Base-by-base conservation (phyloP, 805 yeast species). In the Kodamaea nitidulidarum region DNA sequence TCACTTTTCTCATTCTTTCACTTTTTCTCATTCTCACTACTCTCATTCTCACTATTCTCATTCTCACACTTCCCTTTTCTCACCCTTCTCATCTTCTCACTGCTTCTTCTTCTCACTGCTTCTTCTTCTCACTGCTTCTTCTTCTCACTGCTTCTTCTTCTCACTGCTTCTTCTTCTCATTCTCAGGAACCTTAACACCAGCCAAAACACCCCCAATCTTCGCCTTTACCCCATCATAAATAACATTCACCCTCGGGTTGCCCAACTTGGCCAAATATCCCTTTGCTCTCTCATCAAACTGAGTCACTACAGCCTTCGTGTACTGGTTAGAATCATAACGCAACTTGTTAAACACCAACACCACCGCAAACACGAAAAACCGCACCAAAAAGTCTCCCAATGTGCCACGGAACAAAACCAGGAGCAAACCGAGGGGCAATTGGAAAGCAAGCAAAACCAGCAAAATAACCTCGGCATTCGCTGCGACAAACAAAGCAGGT, bases 201-300 rank as follows among this genome's bases (percentile, higher is more conserved):
- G 15, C 31, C 31, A 28, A 28, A 5, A 12, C 15, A 11, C 17
- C 14, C 20, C 7, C 21, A 4, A 30, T 12, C 32, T 30, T 12
- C 12, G 18, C 17, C 20, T 31, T 41, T 35, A 43, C 45, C 4
- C 22, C 41, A 9, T 22, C 24, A 44, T 63, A 63, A 7, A 54
- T 39, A 11, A 17, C 32, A 10, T 30, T 42, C 43, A 42, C 35
- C 26, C 17, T 36, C 28, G 42, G 42, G 26, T 41, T 39, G 39
- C 35, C 38, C 26, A 42, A 11, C 21, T 49, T 44, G 8, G 35
- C 21, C 38, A 51, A 57, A 17, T 41, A 43, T 25, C 40, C 45
- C 42, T 65, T 71, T 14, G 71, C 52, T 44, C 59, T 64, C 40
- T 56, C 49, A 42, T 79, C 75, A 48, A 72, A 70, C 38, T 71